A percentile compares a stretch with the other conserved stretches of the same genome.
phyloP scores from a whole-genome alignment of 1,284 basidiomycete genomes.

The Fomitopsis palustris region DNA sequence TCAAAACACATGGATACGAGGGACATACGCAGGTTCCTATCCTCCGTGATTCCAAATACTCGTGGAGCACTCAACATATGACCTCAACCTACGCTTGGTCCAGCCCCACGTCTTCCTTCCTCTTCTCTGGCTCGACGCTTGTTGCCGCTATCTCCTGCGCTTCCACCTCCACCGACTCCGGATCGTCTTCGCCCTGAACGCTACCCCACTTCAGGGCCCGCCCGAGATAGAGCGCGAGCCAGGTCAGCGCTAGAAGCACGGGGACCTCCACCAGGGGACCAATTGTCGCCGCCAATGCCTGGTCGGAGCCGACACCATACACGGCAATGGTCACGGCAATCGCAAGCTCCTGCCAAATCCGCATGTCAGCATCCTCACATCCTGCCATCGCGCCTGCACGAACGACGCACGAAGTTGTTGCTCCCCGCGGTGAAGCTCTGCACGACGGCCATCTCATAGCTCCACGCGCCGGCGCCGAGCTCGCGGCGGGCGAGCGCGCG shows the following conservation, averaged over 20 bases:
- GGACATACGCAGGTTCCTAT: no score
- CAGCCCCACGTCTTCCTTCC: neutral
- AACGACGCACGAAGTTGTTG: constrained; percentile 48
- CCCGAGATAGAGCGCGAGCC: constrained; percentile 59
- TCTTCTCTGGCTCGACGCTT: neutral
- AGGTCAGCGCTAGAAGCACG: constrained; percentile 70
- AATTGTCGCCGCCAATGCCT: constrained; percentile 76
- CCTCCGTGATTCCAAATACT: neutral
- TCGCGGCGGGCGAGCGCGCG: constrained; percentile 10
- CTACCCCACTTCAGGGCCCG: constrained; percentile 42
- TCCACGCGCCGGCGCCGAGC: constrained; percentile 32
- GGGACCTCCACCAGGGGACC: constrained; percentile 81
- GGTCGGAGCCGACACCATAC: constrained; percentile 71
- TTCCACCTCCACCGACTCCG: neutral
- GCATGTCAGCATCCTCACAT: neutral
- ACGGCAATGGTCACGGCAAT: constrained; percentile 82
- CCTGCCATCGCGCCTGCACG: neutral
- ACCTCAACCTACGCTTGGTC: neutral
- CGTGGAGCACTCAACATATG: neutral
- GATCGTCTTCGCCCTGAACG: neutral
- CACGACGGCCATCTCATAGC: constrained; percentile 70
- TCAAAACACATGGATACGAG: no score
- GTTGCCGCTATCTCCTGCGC: neutral
- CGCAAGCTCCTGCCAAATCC: constrained; percentile 58
- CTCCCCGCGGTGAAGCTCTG: constrained; percentile 61